Percentiles rank a stretch among this genome's conserved stretches.
phyloP scores from a whole-genome alignment of 495 filamentous ascomycete species.

The Aspergillus wentii region DNA sequence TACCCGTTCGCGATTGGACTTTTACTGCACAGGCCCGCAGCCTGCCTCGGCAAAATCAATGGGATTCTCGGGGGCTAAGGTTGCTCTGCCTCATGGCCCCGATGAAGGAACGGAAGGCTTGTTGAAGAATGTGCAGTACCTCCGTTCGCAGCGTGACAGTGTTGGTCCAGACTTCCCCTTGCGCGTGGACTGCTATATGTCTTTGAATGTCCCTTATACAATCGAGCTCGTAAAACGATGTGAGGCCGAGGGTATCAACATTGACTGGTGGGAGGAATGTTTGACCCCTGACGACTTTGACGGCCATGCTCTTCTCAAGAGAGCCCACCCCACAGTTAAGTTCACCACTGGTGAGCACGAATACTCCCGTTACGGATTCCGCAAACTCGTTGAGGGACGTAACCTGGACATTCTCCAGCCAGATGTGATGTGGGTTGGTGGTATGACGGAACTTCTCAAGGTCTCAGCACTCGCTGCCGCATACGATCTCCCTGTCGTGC shows the following conservation, averaged over 20 bases:
- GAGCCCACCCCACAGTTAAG: slow-evolving; percentile 82
- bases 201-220: slow-evolving; percentile 83
- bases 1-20: slow-evolving; percentile 73
- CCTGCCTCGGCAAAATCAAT: slow-evolving; percentile 70
- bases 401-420: slow-evolving; percentile 92
- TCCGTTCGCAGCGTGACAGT: slow-evolving; percentile 74
- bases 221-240: slow-evolving; percentile 83
- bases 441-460: slow-evolving; percentile 86
- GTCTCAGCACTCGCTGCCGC: slow-evolving; percentile 83
- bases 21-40: slow-evolving; percentile 92
- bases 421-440: slow-evolving; percentile 95
- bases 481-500: slow-evolving; percentile 92
- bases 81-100: slow-evolving; percentile 81
- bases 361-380: slow-evolving; percentile 88
- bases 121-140: slow-evolving; percentile 83
- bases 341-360: slow-evolving; percentile 96
- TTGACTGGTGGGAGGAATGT: slow-evolving; percentile 97
- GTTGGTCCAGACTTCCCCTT: slow-evolving; percentile 88
- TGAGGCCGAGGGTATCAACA: slow-evolving; percentile 71
- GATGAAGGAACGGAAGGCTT: slow-evolving; percentile 78
- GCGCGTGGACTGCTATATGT: slow-evolving; percentile 97
- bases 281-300: slow-evolving; percentile 86
- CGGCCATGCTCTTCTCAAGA: slow-evolving; percentile 81
- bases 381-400: slow-evolving; percentile 85
- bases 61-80: slow-evolving; percentile 87